These are phyloP conservation scores for Penicillium sp. DNA, from an alignment of 2,329 filamentous ascomycete genomes.

Conservation along the genomic window DNA sequence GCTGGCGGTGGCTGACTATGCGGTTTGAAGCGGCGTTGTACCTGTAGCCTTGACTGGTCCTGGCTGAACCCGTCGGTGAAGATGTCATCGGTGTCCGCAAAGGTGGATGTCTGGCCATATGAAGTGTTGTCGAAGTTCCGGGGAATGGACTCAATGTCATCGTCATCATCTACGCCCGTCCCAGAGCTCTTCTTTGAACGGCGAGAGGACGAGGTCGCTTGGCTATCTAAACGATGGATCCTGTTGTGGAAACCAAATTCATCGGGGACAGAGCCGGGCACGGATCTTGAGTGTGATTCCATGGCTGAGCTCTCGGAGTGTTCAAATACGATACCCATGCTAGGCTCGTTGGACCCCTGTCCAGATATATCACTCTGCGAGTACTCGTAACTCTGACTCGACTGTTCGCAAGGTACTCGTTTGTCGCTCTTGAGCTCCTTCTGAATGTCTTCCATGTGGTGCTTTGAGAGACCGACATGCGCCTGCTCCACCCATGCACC, in stretches of 20 bases:
- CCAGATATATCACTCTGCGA: slow-evolving; percentile 14
- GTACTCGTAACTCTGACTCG: slow-evolving; percentile 11
- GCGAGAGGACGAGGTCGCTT: slow-evolving; percentile 38
- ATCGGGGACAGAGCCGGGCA: slow-evolving; percentile 13
- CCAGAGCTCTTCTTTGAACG: slow-evolving; percentile 40
- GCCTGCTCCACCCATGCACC: slow-evolving; percentile 58
- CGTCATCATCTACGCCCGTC: slow-evolving; percentile 40
- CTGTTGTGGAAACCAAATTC: slow-evolving; percentile 15
- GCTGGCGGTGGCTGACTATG: slow-evolving; percentile 29
- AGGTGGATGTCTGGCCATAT: slow-evolving; percentile 32
- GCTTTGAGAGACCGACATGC: slow-evolving; percentile 18
- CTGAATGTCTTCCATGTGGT: not conserved
- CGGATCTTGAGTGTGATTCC: slow-evolving; percentile 19
- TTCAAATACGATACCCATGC: slow-evolving; percentile 41
- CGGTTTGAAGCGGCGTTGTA: slow-evolving; percentile 23
- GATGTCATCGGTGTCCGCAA: slow-evolving; percentile 35
- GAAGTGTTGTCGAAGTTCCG: slow-evolving; percentile 36
- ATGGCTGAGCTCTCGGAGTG: slow-evolving; percentile 29
- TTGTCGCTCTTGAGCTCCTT: slow-evolving; percentile 1
- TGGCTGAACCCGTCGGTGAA: slow-evolving; percentile 41
- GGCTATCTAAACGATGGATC: slow-evolving; percentile 28
- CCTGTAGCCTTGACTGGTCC: slow-evolving; percentile 31
- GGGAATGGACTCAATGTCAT: slow-evolving; percentile 48
- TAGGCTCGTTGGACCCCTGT: slow-evolving; percentile 24
- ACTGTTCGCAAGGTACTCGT: slow-evolving; percentile 6